A percentile compares a stretch with the other conserved stretches of the same genome.
These are phyloP conservation scores for Schizopora paradoxa DNA, from an alignment of 1,284 basidiomycete species.

Conservation along the genomic window DNA sequence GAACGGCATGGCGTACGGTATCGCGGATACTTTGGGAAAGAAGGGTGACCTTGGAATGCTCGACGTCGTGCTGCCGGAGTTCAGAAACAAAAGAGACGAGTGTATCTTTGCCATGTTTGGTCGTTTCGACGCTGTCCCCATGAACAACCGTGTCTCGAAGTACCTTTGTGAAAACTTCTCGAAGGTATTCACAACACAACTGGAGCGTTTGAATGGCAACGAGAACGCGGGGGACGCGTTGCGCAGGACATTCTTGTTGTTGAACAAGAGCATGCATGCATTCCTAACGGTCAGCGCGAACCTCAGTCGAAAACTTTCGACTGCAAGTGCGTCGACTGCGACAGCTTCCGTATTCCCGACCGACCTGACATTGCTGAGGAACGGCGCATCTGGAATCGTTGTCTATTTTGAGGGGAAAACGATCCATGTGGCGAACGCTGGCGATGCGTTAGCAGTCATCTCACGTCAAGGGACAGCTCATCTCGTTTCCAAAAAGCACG, in stretches of 20 bases:
- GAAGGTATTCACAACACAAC: conserved; percentile 51
- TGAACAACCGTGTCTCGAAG: conserved; percentile 65
- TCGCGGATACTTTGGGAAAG: conserved; percentile 89
- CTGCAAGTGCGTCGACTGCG: conserved; percentile 46
- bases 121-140: conserved; percentile 59
- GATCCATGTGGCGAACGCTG: conserved; percentile 88
- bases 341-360: conserved; percentile 23
- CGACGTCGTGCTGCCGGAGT: conserved; percentile 89
- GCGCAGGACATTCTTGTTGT: conserved; percentile 77
- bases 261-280: conserved; percentile 78
- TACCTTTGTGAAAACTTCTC: conserved; percentile 81
- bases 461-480: conserved; percentile 79
- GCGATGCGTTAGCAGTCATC: conserved; percentile 86
- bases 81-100: conserved; percentile 73
- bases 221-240: conserved; percentile 74
- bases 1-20: conserved; percentile 93
- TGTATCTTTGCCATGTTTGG: conserved; percentile 98
- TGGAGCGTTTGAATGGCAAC: conserved; percentile 46
- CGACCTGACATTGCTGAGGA: conserved; percentile 47
- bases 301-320: conserved; percentile 62
- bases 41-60: conserved; percentile 83
- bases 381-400: conserved; percentile 85
- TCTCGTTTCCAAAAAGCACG: conserved; percentile 78
- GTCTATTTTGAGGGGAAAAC: conserved; percentile 81
- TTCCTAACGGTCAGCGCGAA: conserved; percentile 42